These are phyloP conservation scores for Liquidambar formosana DNA, from an alignment of 164 flowering plant genomes.

Conservation along the genomic window DNA sequence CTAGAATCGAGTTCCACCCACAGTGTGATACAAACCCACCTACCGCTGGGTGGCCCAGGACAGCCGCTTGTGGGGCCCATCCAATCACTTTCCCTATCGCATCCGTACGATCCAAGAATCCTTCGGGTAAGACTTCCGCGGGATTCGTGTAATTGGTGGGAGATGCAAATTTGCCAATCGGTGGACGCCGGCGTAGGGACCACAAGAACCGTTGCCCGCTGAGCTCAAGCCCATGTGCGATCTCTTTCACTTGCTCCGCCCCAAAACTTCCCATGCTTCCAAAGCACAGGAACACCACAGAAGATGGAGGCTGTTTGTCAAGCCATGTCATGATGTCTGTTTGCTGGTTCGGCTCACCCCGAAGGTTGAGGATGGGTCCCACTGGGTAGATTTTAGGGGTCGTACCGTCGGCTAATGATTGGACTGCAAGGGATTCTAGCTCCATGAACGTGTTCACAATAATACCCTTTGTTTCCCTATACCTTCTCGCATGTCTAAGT, in stretches of 20 bases:
- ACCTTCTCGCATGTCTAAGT: slow-evolving; percentile 3
- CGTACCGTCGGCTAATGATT: too few species aligned
- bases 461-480: slow-evolving; percentile 30
- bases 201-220: slow-evolving; percentile 10
- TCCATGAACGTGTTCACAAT: slow-evolving; percentile 34
- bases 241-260: slow-evolving; percentile 1
- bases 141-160: neutral
- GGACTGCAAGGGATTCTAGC: slow-evolving; percentile 12
- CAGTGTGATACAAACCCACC: slow-evolving; percentile 55
- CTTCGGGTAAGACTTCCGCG: slow-evolving; percentile 26
- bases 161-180: neutral
- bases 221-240: slow-evolving; percentile 2
- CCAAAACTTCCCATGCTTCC: slow-evolving; percentile 5
- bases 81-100: slow-evolving; percentile 34
- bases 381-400: too few species aligned
- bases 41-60: slow-evolving; percentile 31
- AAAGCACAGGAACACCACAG: slow-evolving; percentile 15
- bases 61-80: slow-evolving; percentile 44
- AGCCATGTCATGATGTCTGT: too few species aligned
- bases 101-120: slow-evolving; percentile 33
- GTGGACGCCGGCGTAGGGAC: slow-evolving; percentile 9
- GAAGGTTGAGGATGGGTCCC: too few species aligned
- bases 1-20: slow-evolving; percentile 53
- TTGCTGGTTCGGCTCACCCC: too few species aligned
- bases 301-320: neutral